A percentile compares a stretch with the other conserved stretches of the same genome.
Conservation (phyloP, 129 eudicot species). For the Gnaphalium uliginosum region DNA sequence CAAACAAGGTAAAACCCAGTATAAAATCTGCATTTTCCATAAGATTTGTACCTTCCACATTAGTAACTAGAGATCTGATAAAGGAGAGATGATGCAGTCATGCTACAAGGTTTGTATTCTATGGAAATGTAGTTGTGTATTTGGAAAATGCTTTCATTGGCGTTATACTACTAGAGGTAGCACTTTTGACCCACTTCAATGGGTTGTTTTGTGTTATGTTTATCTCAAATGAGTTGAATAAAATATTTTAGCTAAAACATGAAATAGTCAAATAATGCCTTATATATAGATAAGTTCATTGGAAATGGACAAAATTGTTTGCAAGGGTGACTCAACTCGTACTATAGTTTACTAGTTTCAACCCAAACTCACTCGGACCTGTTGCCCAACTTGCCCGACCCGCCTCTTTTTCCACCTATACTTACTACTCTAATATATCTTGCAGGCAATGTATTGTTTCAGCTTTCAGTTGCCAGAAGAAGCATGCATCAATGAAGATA, state of each 20-base stretch:
- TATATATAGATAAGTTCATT: neutral
- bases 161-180: neutral
- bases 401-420: neutral
- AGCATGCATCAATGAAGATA: slow-evolving; percentile 54
- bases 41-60: neutral
- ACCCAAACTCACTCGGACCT: neutral
- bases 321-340: neutral
- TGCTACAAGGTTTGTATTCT: neutral
- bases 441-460: slow-evolving; percentile 94
- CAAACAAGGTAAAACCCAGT: slow-evolving; percentile 70
- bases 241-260: too few species aligned
- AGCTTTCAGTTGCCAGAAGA: slow-evolving; percentile 95
- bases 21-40: neutral
- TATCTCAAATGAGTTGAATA: neutral
- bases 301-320: neutral
- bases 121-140: neutral
- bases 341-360: neutral
- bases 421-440: slow-evolving; percentile 8
- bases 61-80: slow-evolving; percentile 3
- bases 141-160: neutral
- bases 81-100: slow-evolving; percentile 2
- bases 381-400: neutral
- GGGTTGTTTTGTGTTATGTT: neutral
- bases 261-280: too few species aligned
- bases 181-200: neutral